Conservation (phyloP, 805 yeast genomes). For the Candida vartiovaarae region DNA sequence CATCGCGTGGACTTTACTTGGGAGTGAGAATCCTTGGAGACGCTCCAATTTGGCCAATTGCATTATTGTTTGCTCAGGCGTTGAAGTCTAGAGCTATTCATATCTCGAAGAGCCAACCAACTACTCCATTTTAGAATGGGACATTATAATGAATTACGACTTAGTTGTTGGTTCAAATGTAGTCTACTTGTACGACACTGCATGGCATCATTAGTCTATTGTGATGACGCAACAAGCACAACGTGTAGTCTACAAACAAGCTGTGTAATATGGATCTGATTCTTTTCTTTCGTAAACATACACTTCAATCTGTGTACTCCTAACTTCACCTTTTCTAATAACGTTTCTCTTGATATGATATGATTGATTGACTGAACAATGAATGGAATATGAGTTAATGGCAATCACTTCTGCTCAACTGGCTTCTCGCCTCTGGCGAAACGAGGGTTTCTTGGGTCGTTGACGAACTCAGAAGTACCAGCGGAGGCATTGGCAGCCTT, state of each 20-base stretch:
- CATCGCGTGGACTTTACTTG: constrained; percentile 51
- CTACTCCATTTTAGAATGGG: constrained; percentile 5
- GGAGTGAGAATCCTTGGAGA: constrained; percentile 76
- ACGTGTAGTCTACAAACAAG: neutral
- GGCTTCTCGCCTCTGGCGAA: constrained; percentile 53
- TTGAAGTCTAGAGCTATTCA: constrained; percentile 55
- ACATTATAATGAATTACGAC: neutral
- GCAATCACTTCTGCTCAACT: constrained; percentile 27
- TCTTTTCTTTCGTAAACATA: constrained; percentile 1
- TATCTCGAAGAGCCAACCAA: constrained; percentile 24
- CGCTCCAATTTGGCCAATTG: constrained; percentile 84
- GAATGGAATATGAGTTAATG: neutral
- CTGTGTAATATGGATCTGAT: neutral
- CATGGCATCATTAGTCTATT: too few species aligned
- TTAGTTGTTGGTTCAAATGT: too few species aligned
- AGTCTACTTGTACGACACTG: too few species aligned
- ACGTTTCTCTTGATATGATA: neutral
- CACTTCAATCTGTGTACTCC: neutral
- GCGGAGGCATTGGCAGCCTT: constrained; percentile 63
- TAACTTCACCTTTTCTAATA: neutral
- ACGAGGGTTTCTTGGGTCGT: constrained; percentile 96
- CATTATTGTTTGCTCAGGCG: constrained; percentile 73
- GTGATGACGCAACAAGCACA: too few species aligned
- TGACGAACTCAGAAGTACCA: constrained; percentile 74
- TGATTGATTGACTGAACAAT: too few species aligned